Conservation (phyloP, 2,329 filamentous ascomycete genomes). For the Stromatinia cepivora region DNA sequence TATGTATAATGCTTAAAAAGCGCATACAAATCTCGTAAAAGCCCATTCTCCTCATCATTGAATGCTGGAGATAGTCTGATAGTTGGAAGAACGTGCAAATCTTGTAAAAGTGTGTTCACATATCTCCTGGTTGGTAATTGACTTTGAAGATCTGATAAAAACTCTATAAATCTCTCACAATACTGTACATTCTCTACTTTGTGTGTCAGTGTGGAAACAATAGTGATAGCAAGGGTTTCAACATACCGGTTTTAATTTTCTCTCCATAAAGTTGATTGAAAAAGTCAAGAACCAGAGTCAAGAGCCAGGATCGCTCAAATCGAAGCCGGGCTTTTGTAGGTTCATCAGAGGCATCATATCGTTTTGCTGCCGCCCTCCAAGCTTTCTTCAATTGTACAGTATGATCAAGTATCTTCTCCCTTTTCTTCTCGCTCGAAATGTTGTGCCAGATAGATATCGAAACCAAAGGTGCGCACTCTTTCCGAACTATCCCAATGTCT, state of each 20-base stretch:
- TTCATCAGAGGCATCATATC: conserved; percentile 85
- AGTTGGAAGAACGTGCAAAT: conserved; percentile 78
- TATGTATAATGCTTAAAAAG: conserved; percentile 84
- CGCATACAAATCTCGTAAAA: conserved; percentile 77
- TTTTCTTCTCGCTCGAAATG: conserved; percentile 71
- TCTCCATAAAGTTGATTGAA: conserved; percentile 67
- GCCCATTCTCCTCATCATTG: conserved; percentile 68
- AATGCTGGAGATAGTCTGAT: conserved; percentile 78
- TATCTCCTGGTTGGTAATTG: conserved; percentile 93
- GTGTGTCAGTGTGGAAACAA: background rate
- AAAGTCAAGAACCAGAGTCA: conserved; percentile 81
- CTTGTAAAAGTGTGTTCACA: conserved; percentile 82
- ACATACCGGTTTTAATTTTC: conserved; percentile 49
- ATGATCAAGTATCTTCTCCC: conserved; percentile 72
- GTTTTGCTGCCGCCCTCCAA: conserved; percentile 84
- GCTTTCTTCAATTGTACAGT: conserved; percentile 77
- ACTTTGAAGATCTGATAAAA: conserved; percentile 86
- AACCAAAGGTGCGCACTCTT: conserved; percentile 93
- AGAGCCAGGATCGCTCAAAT: conserved; percentile 94
- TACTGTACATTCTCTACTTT: conserved; percentile 68
- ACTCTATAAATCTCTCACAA: conserved; percentile 90
- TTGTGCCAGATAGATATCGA: conserved; percentile 97
- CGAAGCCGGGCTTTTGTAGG: conserved; percentile 73
- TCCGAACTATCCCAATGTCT: conserved; percentile 83
- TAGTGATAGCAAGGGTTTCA: background rate